Evolutionary conservation across 352 stramenopile genomes (phyloP).

Genomic region (Pythium dissotocum): DNA sequence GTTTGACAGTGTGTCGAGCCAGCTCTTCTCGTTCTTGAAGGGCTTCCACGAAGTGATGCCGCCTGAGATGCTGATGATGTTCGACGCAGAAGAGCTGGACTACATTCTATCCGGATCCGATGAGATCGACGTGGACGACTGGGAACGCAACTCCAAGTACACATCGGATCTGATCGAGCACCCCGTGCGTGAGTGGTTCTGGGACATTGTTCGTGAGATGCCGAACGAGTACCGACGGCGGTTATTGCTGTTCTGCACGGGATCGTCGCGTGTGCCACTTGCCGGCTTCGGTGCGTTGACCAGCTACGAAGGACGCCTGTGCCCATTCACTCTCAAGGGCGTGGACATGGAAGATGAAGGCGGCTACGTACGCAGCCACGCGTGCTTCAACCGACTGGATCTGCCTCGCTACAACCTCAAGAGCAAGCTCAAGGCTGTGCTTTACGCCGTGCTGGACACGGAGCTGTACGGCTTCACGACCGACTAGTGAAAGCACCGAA

Average conservation of each 20-base stretch:
- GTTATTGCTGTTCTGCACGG: constrained; percentile 70
- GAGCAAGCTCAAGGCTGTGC: constrained; percentile 73
- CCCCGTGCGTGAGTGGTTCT: constrained; percentile 37
- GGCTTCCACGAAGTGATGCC: constrained; percentile 96
- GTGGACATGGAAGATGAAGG: constrained; percentile 22
- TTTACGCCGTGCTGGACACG: constrained; percentile 69
- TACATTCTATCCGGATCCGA: constrained; percentile 90
- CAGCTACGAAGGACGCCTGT: constrained; percentile 59
- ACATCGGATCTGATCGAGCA: constrained; percentile 13
- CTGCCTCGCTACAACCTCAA: constrained; percentile 93
- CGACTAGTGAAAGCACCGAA: background rate
- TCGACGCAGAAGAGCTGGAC: constrained; percentile 94
- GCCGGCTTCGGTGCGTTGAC: constrained; percentile 57
- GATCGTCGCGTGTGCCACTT: constrained; percentile 62
- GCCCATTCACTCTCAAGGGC: constrained; percentile 60
- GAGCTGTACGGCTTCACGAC: constrained; percentile 79
- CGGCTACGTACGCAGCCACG: constrained; percentile 68
- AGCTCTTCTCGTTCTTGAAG: constrained; percentile 89
- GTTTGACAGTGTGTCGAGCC: constrained; percentile 87
- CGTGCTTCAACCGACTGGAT: constrained; percentile 92
- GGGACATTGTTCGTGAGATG: constrained; percentile 82
- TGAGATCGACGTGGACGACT: constrained; percentile 91
- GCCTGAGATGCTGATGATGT: constrained; percentile 87
- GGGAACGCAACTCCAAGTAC: constrained; percentile 79
- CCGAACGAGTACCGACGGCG: constrained; percentile 48